Evolutionary conservation across 768 basidiomycete species (phyloP), one percentile per base, ranked within the genome.

Genomic region (Phylloporus sp.): DNA sequence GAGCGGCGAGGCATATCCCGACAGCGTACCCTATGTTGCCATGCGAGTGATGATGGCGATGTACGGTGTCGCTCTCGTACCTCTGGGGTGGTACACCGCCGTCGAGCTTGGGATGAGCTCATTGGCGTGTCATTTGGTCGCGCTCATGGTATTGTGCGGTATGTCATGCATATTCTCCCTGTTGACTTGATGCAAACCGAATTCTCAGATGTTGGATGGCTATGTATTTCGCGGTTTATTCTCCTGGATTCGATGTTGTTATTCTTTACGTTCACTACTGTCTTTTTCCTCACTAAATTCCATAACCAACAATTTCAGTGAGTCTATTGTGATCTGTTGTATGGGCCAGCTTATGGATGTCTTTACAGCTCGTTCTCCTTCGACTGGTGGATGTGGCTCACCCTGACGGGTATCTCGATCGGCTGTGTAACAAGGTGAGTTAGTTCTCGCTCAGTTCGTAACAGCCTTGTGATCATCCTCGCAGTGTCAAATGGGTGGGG

Each of bases 171-270:
- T 72, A 9, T 31, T 35, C 34, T 26, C 1, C 37, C 18, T 20
- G 21, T 11, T 42, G 38, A 50, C 18, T 6, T 17, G 6, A 9
- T 9, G 5, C 3, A 13, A 11, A 9, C 17, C n/a, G 20, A 4
- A 32, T n/a, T 20, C 2, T 23, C 23, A 96, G 96, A 99, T 69
- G 82, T 97, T 50, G 94, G 88, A 51, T 99, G 94, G 96, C 67
- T 98, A 36, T 87, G 84, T 58, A 99, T 98, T 63, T 95, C 93
- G 23, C 83, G 95, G 21, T 99, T 99, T 66, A 93, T 98, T 68
- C 82, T 99, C 29, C 75, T 99, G 59, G 96, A 99, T 65, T 93
- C 96, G 18, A 96, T 99, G 91, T 73, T 99, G n/a, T 73, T 99
- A 27, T 96, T 95, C 77, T 98, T 99, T 74, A 98, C 96, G 32